Evolutionary conservation across 495 filamentous ascomycete species (phyloP).

Genomic region (Neurospora terricola): DNA sequence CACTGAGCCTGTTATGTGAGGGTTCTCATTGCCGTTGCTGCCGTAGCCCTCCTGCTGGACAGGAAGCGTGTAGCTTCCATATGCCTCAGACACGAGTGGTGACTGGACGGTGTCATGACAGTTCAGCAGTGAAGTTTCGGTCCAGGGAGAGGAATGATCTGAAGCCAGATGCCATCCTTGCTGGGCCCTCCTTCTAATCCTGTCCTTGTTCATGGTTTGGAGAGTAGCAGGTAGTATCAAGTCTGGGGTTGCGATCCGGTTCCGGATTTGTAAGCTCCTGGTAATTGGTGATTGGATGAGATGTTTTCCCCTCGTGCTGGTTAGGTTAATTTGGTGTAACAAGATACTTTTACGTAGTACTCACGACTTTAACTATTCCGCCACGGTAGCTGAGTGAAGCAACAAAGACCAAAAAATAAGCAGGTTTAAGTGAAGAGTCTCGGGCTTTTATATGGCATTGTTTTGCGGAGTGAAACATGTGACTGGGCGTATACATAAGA

Average conservation of each 20-base stretch:
- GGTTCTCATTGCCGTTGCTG: background rate
- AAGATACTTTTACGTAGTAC: background rate
- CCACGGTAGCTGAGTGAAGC: no score
- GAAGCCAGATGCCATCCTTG: background rate
- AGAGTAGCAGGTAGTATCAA: background rate
- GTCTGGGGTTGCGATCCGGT: background rate
- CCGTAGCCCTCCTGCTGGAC: background rate
- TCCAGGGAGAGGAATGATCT: background rate
- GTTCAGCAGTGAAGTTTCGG: background rate
- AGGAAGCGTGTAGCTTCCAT: background rate
- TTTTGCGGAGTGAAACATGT: background rate
- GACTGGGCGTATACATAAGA: background rate
- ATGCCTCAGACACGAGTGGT: background rate
- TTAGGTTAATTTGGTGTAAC: background rate
- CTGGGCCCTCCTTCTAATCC: background rate
- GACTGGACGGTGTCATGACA: background rate
- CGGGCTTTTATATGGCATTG: background rate
- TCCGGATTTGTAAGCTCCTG: background rate
- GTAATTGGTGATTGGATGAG: background rate
- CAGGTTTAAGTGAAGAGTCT: background rate
- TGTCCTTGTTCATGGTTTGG: background rate
- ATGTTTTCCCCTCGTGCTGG: background rate
- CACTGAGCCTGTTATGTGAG: background rate
- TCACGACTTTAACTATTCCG: no score
- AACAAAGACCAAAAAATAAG: no score